Base-by-base conservation (phyloP, 805 yeast genomes). In the Naumovozyma baii region DNA sequence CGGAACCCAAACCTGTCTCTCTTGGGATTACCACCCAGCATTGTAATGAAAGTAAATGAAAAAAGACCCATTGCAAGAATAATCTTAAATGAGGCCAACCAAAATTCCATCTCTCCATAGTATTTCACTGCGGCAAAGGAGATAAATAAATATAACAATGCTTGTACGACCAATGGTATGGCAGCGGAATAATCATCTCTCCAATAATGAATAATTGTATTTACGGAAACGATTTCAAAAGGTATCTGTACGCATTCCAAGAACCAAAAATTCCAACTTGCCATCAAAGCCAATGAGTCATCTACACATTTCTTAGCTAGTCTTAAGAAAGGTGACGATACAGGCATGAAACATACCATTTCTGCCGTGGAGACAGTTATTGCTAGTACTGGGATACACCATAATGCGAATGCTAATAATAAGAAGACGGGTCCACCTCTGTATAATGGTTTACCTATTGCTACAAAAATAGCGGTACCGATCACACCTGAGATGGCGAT, bases 21-120 rank as follows among this genome's bases (percentile, higher is more conserved):
- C 31, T 67, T 58, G 1, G 94, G 94, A 56, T 84, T 85, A 19
- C 94, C 95, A 22, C 95, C 95, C 29, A 81, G 74, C 94, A 84
- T 85, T 4, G 87, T 78, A 39, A 83, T 57, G 49, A 85, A 80
- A 1, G 92, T 83, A 59, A 81, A 85, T 19, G 80, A 51, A 43
- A 85, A 71, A 35, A 85, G 66, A 2, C 92, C 94, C n/a, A 79
- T 56, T 12, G 88, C 86, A 36, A 85, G 66, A 4, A 83, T 46
- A 40, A 85, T 74, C 54, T 85, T 85, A 36, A 83, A 80, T 20
- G 83, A 66, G 1, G 88, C 75, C 16, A 84, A 63, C 80, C 82
- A 78, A 54, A 84, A 86, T 59, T 85, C 95, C 18, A 78, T 68
- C 55, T 85, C 95, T 25, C 95, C 95, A 50, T 80, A 85, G 45